phyloP scores from a whole-genome alignment of 2,329 filamentous ascomycete genomes.

The Pseudodiploospora longispora region DNA sequence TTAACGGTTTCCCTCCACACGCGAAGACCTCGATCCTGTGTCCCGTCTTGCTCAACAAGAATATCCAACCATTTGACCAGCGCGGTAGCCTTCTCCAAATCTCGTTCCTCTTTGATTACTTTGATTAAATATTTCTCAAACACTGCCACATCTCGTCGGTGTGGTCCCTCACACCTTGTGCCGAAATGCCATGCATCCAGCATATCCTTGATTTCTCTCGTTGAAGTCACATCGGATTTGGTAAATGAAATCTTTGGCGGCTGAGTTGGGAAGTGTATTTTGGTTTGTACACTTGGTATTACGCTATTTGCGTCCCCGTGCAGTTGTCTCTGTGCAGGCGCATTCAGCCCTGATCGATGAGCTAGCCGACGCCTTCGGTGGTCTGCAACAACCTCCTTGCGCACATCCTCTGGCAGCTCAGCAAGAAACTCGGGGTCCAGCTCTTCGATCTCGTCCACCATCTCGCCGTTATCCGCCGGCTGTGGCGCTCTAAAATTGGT shows the following conservation, averaged over 20 bases:
- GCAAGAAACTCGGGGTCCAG: constrained; percentile 68
- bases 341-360: constrained; percentile 43
- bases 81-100: constrained; percentile 66
- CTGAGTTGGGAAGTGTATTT: constrained; percentile 36
- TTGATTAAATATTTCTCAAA: constrained; percentile 63
- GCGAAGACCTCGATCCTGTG: constrained; percentile 26
- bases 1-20: constrained; percentile 39
- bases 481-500: constrained; percentile 58
- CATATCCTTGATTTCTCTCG: constrained; percentile 61
- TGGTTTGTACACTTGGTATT: constrained; percentile 29
- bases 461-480: constrained; percentile 18
- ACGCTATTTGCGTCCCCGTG: constrained; percentile 15
- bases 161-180: constrained; percentile 68
- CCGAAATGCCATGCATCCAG: constrained; percentile 68
- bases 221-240: constrained; percentile 30
- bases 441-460: constrained; percentile 33
- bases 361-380: constrained; percentile 51
- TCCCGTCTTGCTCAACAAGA: constrained; percentile 42
- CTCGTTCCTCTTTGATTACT: constrained; percentile 67
- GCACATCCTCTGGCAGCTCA: constrained; percentile 74
- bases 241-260: constrained; percentile 42
- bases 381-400: constrained; percentile 69
- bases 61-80: constrained; percentile 61
- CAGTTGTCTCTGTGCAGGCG: constrained; percentile 18
- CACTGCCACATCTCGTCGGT: constrained; percentile 67